Percentiles rank a stretch among this genome's conserved stretches.
These are phyloP conservation scores for Perkinsus olseni DNA, from an alignment of 169 alveolate species.

Conservation along the genomic window DNA sequence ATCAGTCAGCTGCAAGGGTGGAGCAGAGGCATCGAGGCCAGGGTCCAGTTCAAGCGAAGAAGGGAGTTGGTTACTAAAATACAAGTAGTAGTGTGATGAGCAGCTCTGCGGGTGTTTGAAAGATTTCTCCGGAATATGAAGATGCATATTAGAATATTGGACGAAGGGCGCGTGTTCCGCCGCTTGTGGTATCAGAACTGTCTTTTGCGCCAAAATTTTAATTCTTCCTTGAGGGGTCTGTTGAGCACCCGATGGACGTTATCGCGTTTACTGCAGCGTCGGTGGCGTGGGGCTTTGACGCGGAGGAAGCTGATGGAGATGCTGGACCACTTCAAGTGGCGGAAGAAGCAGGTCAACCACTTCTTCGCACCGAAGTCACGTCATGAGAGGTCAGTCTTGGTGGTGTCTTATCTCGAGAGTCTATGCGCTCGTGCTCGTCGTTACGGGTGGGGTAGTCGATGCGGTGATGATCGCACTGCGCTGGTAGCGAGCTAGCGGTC, in stretches of 20 bases:
- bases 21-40: slow-evolving; percentile 30
- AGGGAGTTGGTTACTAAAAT: slow-evolving; percentile 21
- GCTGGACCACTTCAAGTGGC: slow-evolving; percentile 8
- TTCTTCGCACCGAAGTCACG: neutral
- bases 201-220: neutral
- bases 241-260: neutral
- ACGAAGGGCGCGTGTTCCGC: neutral
- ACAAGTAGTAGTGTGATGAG: neutral
- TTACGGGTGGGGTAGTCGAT: neutral
- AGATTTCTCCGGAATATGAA: neutral
- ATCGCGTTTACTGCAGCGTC: slow-evolving; percentile 12
- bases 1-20: slow-evolving; percentile 32
- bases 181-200: too few relatives aligned
- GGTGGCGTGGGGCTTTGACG: slow-evolving; percentile 35
- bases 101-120: neutral
- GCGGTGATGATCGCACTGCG: too few relatives aligned
- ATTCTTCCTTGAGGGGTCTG: neutral
- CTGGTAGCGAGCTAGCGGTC: too few relatives aligned
- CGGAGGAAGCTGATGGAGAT: slow-evolving; percentile 19
- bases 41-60: slow-evolving; percentile 12
- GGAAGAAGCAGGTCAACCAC: neutral
- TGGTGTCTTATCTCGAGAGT: neutral
- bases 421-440: neutral
- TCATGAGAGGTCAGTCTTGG: neutral
- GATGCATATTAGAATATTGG: neutral